Conservation (phyloP, 2,329 filamentous ascomycete species). For the Amauroascus verrucosus region DNA sequence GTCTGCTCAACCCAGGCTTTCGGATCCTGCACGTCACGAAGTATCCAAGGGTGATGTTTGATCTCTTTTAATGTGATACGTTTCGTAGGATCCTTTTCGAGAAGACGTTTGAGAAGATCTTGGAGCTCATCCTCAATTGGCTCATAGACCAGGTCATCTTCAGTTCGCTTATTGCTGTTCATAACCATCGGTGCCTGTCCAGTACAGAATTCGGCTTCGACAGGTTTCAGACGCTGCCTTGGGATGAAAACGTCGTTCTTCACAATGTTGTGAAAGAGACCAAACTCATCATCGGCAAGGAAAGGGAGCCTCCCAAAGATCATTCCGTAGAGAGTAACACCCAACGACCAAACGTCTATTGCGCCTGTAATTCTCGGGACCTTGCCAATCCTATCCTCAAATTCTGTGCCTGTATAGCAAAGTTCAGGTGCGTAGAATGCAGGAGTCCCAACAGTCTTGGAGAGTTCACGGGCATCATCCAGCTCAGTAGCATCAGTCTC, state of each 20-base stretch:
- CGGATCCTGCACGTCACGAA: conserved; percentile 64
- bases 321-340: conserved; percentile 90
- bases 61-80: conserved; percentile 85
- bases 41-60: conserved; percentile 87
- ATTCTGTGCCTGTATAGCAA: conserved; percentile 72
- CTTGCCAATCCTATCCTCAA: conserved; percentile 43
- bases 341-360: conserved; percentile 95
- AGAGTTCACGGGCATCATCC: conserved; percentile 89
- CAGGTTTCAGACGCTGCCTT: conserved; percentile 65
- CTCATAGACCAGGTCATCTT: conserved; percentile 74
- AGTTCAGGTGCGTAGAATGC: conserved; percentile 96
- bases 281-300: conserved; percentile 79
- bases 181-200: conserved; percentile 43
- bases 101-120: conserved; percentile 67
- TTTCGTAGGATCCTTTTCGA: conserved; percentile 80
- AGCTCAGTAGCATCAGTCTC: conserved; percentile 78
- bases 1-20: conserved; percentile 86
- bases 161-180: conserved; percentile 59
- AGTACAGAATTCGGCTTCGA: conserved; percentile 41
- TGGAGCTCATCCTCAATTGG: conserved; percentile 68
- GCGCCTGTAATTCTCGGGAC: conserved; percentile 72
- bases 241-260: conserved; percentile 90
- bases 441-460: conserved; percentile 93
- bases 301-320: conserved; percentile 92
- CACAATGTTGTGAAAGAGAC: conserved; percentile 83